phyloP scores from a whole-genome alignment of 192 early-diverging fungal species.

The Phlyctochytrium bullatum region DNA sequence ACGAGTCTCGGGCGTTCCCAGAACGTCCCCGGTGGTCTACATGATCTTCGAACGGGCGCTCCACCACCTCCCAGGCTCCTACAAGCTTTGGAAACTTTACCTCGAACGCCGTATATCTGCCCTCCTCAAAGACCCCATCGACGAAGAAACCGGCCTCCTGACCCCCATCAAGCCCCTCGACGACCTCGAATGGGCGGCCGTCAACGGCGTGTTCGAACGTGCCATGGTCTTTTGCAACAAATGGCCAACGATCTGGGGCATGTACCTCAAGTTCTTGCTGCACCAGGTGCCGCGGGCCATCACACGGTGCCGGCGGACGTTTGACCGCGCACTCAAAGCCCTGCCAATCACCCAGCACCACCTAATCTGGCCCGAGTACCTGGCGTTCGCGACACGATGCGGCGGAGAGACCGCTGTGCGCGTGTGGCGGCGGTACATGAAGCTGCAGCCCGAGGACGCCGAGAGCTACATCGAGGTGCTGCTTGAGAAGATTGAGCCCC shows the following conservation, averaged over 20 bases:
- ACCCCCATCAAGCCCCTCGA: conserved; percentile 19
- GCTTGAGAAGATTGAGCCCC: conserved; percentile 44
- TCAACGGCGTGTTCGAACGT: conserved; percentile 81
- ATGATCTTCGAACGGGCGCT: conserved; percentile 89
- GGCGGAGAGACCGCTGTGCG: conserved; percentile 81
- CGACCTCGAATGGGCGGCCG: conserved; percentile 54
- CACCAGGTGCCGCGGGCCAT: conserved; percentile 61
- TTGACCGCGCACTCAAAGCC: conserved; percentile 85
- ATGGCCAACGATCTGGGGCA: conserved; percentile 93
- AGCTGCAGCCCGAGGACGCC: conserved; percentile 76
- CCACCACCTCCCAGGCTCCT: conserved; percentile 83
- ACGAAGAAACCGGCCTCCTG: conserved; percentile 42
- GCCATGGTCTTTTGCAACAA: conserved; percentile 89
- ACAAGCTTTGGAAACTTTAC: conserved; percentile 94
- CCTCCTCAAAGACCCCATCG: conserved; percentile 49
- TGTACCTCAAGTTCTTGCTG: conserved; percentile 68
- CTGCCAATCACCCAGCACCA: conserved; percentile 91
- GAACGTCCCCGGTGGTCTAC: conserved; percentile 34
- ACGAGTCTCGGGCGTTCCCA: conserved; percentile 38
- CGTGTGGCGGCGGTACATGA: conserved; percentile 79
- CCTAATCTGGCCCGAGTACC: conserved; percentile 84
- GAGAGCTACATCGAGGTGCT: conserved; percentile 76
- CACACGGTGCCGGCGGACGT: conserved; percentile 73
- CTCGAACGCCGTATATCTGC: conserved; percentile 60
- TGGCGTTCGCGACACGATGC: conserved; percentile 71